phyloP scores from a whole-genome alignment of 2,329 filamentous ascomycete species.

The Penicillium olsonii region DNA sequence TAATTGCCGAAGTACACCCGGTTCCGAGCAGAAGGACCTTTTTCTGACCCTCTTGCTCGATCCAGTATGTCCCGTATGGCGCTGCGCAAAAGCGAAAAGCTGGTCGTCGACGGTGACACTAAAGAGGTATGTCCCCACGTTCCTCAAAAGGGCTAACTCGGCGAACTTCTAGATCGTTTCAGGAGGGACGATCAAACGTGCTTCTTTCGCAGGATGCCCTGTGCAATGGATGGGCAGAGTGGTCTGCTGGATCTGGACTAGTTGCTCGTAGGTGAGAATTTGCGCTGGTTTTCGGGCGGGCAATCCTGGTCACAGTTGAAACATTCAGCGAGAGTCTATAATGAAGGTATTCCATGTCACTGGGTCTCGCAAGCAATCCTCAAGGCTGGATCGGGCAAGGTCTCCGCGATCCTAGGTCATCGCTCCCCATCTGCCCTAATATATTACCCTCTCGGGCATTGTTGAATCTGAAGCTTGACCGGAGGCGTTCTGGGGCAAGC shows the following conservation, averaged over 20 bases:
- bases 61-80: not conserved
- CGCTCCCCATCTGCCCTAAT: not conserved
- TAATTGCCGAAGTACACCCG: not conserved
- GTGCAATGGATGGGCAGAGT: constrained; percentile 10
- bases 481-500: not conserved
- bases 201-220: constrained; percentile 16
- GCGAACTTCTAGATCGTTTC: constrained; percentile 37
- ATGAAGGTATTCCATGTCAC: not conserved
- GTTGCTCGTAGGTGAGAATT: not conserved
- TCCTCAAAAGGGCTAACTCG: constrained; percentile 9
- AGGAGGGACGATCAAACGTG: constrained; percentile 34
- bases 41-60: not conserved
- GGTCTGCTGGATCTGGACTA: not conserved
- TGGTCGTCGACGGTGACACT: constrained; percentile 1
- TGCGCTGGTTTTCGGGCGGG: not conserved
- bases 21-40: not conserved
- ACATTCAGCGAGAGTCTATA: constrained; percentile 17
- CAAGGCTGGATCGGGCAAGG: not conserved
- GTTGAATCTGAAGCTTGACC: not conserved
- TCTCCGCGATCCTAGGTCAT: not conserved
- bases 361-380: not conserved
- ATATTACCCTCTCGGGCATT: not conserved
- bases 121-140: constrained; percentile 11
- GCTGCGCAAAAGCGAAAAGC: not conserved
- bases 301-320: constrained; percentile 13